Base-by-base conservation (phyloP, 352 stramenopile species). In the Phytophthora pistaciae region DNA sequence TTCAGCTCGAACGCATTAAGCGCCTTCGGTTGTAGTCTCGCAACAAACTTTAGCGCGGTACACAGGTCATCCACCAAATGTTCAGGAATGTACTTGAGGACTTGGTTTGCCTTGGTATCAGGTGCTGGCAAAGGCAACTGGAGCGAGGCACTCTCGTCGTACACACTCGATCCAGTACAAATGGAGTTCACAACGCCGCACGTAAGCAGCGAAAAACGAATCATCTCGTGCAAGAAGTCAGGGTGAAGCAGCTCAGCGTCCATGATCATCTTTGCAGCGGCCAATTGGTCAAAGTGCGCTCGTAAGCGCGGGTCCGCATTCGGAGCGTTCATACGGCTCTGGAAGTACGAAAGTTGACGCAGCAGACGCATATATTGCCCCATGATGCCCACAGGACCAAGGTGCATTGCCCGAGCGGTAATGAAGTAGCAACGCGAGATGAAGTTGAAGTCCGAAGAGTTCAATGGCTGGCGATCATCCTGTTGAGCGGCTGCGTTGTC, bases 361-460 rank as follows among this genome's bases (percentile, higher is more conserved):
- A 97, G 75, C n/a, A 98, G 73, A 21, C 86, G 84, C 84, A 94
- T 93, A 68, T 94, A 94, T 56, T 91, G 82, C 6, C 85, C 83
- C 23, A 96, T 92, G 50, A 88, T 90, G 0, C 85, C 87, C 4
- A 98, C 91, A 7, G 97, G 86, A 5, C 95, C 97, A 0, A 99
- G 84, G 64, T 99, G 95, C 48, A 99, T 74, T 1, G 93, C 86
- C 21, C 97, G 84, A 46, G 94, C 95, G 13, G 93, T 97, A 49
- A 98, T 88, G 72, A 99, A 99, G 74, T 99, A 99, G 68, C 92
- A 98, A 42, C 97, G 87, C 11, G 98, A 98, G 75, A 99, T 98
- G 73, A 99, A 99, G 68, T 96, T 98, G 76, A 98, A 99, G 27
- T 98, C 74, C 2, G 65, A 66, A 0, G 66, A 53, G n/a, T 69